Evolutionary conservation across 2,329 filamentous ascomycete genomes (phyloP).

Genomic region (Cercospora berteroae): DNA sequence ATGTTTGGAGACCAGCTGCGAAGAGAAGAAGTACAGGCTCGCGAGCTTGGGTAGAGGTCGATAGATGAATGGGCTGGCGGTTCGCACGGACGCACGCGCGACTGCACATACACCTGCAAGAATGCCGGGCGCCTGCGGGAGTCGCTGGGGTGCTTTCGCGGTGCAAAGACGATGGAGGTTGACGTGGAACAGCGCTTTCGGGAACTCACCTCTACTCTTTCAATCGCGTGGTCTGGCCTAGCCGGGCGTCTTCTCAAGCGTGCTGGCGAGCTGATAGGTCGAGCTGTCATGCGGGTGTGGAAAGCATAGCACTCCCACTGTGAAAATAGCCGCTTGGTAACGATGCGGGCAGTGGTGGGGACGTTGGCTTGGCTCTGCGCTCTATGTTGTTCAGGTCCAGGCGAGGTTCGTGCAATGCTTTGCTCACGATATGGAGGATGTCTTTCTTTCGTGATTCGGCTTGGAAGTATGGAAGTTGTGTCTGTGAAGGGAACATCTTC

Average conservation of each 20-base stretch:
- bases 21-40: conserved; percentile 18
- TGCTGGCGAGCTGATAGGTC: conserved; percentile 23
- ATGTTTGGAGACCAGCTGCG: conserved; percentile 29
- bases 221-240: conserved; percentile 13
- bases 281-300: conserved; percentile 17
- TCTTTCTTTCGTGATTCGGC: background rate
- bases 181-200: conserved; percentile 10
- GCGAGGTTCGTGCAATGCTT: background rate
- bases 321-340: conserved; percentile 23
- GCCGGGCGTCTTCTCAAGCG: conserved; percentile 4
- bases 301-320: conserved; percentile 12
- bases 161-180: conserved; percentile 7
- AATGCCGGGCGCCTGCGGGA: conserved; percentile 23
- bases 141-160: conserved; percentile 8
- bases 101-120: conserved; percentile 11
- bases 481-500: background rate
- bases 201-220: conserved; percentile 24
- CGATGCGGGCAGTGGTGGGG: conserved; percentile 3
- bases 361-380: background rate
- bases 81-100: conserved; percentile 27
- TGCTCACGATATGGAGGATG: background rate
- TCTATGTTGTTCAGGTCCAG: background rate
- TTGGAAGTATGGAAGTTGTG: no score
- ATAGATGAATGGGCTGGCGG: conserved; percentile 22
- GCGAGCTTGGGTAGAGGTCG: conserved; percentile 9